Base-by-base conservation (phyloP, 1,284 basidiomycete species). In the Thelephora terrestris region DNA sequence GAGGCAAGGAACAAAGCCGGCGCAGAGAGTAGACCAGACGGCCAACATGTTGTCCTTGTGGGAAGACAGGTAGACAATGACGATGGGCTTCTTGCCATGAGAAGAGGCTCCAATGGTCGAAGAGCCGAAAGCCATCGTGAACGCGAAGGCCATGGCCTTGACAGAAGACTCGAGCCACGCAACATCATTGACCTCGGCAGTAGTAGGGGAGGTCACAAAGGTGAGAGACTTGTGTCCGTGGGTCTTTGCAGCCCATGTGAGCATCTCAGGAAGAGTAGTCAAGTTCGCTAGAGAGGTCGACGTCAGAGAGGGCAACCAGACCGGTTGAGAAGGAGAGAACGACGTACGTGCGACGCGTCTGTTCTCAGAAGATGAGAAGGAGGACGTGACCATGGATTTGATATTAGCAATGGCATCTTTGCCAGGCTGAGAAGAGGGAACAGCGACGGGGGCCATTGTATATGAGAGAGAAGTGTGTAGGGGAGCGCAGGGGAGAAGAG, bases 31-130 rank as follows among this genome's bases (percentile, higher is more conserved):
- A 25, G 39, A 21, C 39, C 39, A 42, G 12, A 42, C n/a, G 20
- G 39, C 39, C 39, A 42, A 42, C 39, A 42, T 42, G 39, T 42
- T 42, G n/a, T 42, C 39, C 39, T 42, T 14, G 16, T 42, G 39
- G 25, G 39, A 42, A 4, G 39, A 42, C 39, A 42, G 21, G 6
- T 42, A 42, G 17, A 42, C 18, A n/a, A 42, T 42, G 12, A 42
- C 39, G n/a, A 42, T 42, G n/a, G 39, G 39, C 18, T 42, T 42
- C 21, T 42, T 42, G 39, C 21, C 16, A 3, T 14, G 14, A 12
- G 39, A 42, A 5, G 39, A 42, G 12, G 17, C 39, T 12, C 39
- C 39, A 10, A 23, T 25, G 39, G 20, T 42, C 18, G 39, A 42
- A 42, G 39, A 25, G 21, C 39, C 39, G 18, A 42, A 42, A 18